These are phyloP conservation scores for Helichrysum umbraculigerum DNA, from an alignment of 129 eudicot genomes.

Conservation along the genomic window DNA sequence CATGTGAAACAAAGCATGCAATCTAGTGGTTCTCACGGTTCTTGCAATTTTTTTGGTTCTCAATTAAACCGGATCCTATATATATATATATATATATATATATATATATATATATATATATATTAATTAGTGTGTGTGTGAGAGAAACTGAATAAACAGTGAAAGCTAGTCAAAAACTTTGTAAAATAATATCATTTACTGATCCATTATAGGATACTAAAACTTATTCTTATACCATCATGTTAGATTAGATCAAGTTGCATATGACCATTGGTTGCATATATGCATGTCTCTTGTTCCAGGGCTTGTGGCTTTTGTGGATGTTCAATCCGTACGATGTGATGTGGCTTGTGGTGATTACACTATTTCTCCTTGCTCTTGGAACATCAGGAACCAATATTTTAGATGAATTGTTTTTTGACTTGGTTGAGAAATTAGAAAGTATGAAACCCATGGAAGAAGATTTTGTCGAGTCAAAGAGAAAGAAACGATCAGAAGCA, in stretches of 20 bases:
- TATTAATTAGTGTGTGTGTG: too few species aligned
- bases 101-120: too few species aligned
- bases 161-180: too few species aligned
- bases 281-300: not conserved
- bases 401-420: not conserved
- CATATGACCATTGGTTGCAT: not conserved
- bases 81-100: too few species aligned
- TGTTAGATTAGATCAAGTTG: not conserved
- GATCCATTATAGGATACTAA: too few species aligned
- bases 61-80: too few species aligned
- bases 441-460: not conserved
- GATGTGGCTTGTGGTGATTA: not conserved
- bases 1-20: too few species aligned
- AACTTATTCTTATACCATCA: not conserved
- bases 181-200: too few species aligned
- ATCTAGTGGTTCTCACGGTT: too few species aligned
- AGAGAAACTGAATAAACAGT: too few species aligned
- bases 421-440: not conserved
- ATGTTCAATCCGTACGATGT: conserved; percentile 27
- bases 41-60: too few species aligned
- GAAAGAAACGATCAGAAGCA: not conserved
- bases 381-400: conserved; percentile 19
- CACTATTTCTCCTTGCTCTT: conserved; percentile 12
- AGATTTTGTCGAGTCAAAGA: not conserved
- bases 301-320: conserved; percentile 28